Percentiles rank a stretch among this genome's conserved stretches.
Evolutionary conservation across 352 stramenopile genomes (phyloP).

Genomic region (Pythium chondricola): DNA sequence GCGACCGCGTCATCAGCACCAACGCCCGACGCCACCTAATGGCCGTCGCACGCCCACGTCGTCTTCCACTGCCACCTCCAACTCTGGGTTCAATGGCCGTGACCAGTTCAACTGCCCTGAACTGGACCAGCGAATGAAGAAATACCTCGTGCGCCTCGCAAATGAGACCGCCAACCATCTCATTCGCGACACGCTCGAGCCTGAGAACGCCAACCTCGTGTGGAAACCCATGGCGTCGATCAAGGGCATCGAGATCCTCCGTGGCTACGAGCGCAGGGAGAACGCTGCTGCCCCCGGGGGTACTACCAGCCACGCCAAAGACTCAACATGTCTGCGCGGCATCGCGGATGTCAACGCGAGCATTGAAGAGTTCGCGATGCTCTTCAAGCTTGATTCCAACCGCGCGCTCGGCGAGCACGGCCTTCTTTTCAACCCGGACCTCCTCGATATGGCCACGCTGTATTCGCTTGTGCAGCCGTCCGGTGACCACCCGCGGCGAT

Average conservation of each 20-base stretch:
- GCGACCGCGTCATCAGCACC: neutral
- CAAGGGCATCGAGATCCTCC: slow-evolving; percentile 53
- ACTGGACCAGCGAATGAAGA: slow-evolving; percentile 67
- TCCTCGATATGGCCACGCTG: slow-evolving; percentile 64
- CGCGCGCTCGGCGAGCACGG: slow-evolving; percentile 52
- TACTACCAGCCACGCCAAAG: slow-evolving; percentile 25
- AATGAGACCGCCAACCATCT: slow-evolving; percentile 81
- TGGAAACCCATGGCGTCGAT: slow-evolving; percentile 45
- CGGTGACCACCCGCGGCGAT: slow-evolving; percentile 59
- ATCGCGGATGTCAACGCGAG: slow-evolving; percentile 67
- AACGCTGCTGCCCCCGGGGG: neutral
- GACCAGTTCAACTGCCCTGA: slow-evolving; percentile 56
- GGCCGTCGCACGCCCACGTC: neutral
- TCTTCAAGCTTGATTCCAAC: slow-evolving; percentile 78
- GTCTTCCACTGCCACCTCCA: neutral
- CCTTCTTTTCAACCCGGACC: slow-evolving; percentile 71
- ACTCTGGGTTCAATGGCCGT: slow-evolving; percentile 20
- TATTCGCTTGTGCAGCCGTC: slow-evolving; percentile 72
- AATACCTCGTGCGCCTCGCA: slow-evolving; percentile 67
- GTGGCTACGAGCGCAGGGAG: slow-evolving; percentile 28
- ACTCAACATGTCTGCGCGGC: slow-evolving; percentile 58
- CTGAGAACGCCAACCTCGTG: slow-evolving; percentile 34
- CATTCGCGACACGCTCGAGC: slow-evolving; percentile 60
- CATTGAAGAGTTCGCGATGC: slow-evolving; percentile 77
- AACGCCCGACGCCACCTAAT: too few species aligned